Conservation (phyloP, 192 early-diverging fungal species). For the Entomortierella lignicola region DNA sequence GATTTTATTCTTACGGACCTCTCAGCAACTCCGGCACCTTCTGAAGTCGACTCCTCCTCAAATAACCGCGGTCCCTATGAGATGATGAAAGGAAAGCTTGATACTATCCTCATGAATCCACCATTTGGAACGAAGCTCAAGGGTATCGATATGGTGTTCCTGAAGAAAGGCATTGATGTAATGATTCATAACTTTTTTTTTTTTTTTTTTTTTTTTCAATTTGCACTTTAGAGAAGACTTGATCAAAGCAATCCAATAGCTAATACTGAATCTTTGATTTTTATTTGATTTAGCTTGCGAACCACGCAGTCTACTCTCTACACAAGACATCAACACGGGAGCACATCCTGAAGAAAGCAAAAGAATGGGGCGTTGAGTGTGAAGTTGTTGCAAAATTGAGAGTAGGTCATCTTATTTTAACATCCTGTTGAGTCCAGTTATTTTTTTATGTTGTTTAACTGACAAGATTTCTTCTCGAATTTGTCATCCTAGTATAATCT, state of each 20-base stretch:
- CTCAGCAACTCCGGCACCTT: slow-evolving; percentile 27
- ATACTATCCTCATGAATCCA: slow-evolving; percentile 87
- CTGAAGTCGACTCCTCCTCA: slow-evolving; percentile 8
- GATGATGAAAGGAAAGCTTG: slow-evolving; percentile 64
- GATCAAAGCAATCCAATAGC: neutral
- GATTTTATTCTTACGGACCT: slow-evolving; percentile 74
- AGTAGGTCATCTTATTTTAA: slow-evolving; percentile 36
- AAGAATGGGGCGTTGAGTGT: slow-evolving; percentile 76
- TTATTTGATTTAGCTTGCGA: slow-evolving; percentile 58
- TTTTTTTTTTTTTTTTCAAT: neutral
- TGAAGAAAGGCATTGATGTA: slow-evolving; percentile 76
- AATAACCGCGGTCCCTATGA: slow-evolving; percentile 39
- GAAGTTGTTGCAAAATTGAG: slow-evolving; percentile 81
- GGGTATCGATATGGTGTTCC: slow-evolving; percentile 79
- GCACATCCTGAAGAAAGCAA: slow-evolving; percentile 75
- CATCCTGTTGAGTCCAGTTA: too few relatives aligned
- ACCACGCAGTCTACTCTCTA: slow-evolving; percentile 76
- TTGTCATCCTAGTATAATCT: slow-evolving; percentile 70
- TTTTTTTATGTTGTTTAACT: too few relatives aligned
- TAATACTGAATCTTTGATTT: neutral
- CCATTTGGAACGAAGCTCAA: slow-evolving; percentile 87
- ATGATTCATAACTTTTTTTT: neutral
- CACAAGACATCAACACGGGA: slow-evolving; percentile 85
- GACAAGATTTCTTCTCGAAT: neutral
- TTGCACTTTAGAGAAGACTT: too few relatives aligned